These are phyloP conservation scores for Brassica hybrid DNA, from an alignment of 441 rosid genomes.

Conservation along the genomic window DNA sequence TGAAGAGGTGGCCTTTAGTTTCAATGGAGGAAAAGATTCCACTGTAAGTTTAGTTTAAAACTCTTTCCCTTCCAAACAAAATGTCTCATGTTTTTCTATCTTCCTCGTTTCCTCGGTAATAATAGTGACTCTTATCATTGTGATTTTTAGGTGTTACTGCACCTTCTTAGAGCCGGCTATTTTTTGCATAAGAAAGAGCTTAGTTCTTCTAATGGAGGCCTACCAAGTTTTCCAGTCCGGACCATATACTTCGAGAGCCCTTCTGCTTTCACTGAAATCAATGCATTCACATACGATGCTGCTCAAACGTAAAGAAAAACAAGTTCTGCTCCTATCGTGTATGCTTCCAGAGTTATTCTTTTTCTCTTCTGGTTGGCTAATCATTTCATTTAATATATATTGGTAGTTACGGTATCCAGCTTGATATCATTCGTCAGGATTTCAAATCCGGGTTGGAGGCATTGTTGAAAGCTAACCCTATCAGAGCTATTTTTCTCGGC, in stretches of 20 bases:
- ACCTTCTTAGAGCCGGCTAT: constrained; percentile 95
- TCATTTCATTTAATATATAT: too few species aligned
- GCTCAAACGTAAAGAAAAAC: constrained; percentile 45
- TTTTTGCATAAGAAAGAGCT: constrained; percentile 70
- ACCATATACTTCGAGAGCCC: constrained; percentile 93
- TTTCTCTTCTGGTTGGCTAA: too few species aligned
- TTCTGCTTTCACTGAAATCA: constrained; percentile 91
- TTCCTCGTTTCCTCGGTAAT: constrained; percentile 17
- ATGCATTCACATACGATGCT: constrained; percentile 84
- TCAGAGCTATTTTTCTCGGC: too few species aligned
- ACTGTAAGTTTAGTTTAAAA: constrained; percentile 62
- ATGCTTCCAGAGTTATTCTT: too few species aligned
- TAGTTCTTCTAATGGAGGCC: constrained; percentile 64
- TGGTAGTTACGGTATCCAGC: too few species aligned
- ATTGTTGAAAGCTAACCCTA: too few species aligned
- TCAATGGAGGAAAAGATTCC: constrained; percentile 99
- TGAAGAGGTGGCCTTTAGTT: constrained; percentile 98
- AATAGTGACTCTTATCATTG: constrained; percentile 35
- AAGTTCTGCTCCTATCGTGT: too few species aligned
- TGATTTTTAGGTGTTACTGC: constrained; percentile 78
- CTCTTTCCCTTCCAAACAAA: constrained; percentile 10
- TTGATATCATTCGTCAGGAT: too few species aligned
- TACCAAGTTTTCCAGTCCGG: constrained; percentile 72
- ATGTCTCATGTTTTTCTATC: not conserved
- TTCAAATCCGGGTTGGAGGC: too few species aligned